Conservation (phyloP, 2,329 filamentous ascomycete species). For the Neophaeococcomyces mojaviensis region DNA sequence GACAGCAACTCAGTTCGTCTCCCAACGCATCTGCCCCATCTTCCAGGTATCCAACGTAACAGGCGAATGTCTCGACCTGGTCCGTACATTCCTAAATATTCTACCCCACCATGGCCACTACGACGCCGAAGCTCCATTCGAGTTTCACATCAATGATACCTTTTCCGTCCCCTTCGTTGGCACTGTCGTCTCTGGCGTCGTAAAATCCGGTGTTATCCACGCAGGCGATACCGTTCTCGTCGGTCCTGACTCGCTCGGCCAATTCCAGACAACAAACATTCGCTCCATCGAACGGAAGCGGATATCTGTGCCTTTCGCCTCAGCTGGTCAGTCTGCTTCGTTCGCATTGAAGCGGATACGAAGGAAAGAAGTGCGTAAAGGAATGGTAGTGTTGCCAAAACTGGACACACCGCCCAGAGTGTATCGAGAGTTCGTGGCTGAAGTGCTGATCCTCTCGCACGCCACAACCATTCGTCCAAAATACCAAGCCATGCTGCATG, state of each 20-base stretch:
- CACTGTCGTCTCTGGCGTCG: conserved; percentile 89
- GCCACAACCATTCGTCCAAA: conserved; percentile 94
- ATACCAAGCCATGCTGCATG: conserved; percentile 97
- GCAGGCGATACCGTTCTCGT: conserved; percentile 83
- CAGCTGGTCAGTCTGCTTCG: conserved; percentile 84
- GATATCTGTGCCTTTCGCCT: conserved; percentile 77
- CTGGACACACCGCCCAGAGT: conserved; percentile 65
- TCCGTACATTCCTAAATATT: conserved; percentile 90
- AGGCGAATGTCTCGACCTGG: conserved; percentile 79
- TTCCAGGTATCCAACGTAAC: conserved; percentile 99
- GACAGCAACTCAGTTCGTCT: conserved; percentile 92
- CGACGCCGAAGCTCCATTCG: conserved; percentile 77
- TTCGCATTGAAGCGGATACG: conserved; percentile 84
- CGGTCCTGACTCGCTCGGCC: conserved; percentile 81
- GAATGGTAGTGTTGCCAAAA: conserved; percentile 92
- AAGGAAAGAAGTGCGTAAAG: conserved; percentile 88
- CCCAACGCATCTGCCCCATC: conserved; percentile 87
- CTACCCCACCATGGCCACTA: conserved; percentile 91
- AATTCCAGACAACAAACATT: conserved; percentile 79
- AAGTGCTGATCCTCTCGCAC: conserved; percentile 89
- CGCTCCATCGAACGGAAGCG: conserved; percentile 92
- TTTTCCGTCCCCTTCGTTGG: conserved; percentile 97
- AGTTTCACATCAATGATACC: conserved; percentile 94
- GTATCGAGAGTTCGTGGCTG: conserved; percentile 68
- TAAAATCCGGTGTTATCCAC: conserved; percentile 81